Conservation (phyloP, 768 basidiomycete genomes). For the Agaricus sinodeliciosus region DNA sequence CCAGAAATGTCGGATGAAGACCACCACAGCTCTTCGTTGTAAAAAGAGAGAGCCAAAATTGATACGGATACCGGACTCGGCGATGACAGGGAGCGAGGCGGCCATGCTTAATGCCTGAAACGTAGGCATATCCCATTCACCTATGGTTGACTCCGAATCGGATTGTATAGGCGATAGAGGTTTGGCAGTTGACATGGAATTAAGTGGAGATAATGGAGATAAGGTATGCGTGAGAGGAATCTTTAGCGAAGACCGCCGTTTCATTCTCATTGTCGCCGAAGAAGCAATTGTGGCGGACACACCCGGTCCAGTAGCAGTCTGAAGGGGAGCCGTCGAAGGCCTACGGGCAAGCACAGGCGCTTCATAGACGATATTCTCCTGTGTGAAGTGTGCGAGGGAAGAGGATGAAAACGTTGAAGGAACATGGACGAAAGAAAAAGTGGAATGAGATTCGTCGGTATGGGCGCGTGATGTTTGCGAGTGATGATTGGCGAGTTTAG, state of each 20-base stretch:
- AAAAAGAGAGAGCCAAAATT: slow-evolving; percentile 65
- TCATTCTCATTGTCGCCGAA: slow-evolving; percentile 5
- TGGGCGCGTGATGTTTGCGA: slow-evolving; percentile 8
- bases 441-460: slow-evolving; percentile 9
- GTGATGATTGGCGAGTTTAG: background rate
- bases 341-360: background rate
- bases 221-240: background rate
- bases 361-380: background rate
- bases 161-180: background rate
- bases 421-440: slow-evolving; percentile 8
- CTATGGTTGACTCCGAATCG: slow-evolving; percentile 13
- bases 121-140: slow-evolving; percentile 47
- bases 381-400: background rate
- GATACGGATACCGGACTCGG: slow-evolving; percentile 59
- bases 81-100: slow-evolving; percentile 54
- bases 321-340: background rate
- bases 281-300: slow-evolving; percentile 8
- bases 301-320: background rate
- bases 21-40: slow-evolving; percentile 50
- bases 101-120: slow-evolving; percentile 52
- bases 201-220: slow-evolving; percentile 1
- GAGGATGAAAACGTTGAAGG: background rate
- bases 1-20: slow-evolving; percentile 90
- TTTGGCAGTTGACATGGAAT: background rate
- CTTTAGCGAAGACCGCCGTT: slow-evolving; percentile 1